phyloP scores from a whole-genome alignment of 345 rosid genomes.

The Euphorbia pulcherrima region DNA sequence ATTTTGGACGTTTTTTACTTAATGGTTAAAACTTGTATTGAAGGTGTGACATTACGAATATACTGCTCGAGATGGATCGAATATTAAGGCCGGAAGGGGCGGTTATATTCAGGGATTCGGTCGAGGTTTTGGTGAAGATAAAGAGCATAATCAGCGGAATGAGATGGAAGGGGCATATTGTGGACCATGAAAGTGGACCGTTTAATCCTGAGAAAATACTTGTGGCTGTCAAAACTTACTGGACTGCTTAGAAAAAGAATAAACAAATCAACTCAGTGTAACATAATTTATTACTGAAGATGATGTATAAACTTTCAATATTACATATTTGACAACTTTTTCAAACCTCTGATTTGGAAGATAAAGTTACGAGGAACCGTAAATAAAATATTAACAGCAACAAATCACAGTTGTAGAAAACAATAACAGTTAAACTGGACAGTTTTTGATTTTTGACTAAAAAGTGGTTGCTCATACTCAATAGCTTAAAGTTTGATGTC shows the following conservation, averaged over 20 bases:
- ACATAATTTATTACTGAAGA: background rate
- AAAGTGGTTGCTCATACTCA: background rate
- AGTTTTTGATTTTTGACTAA: background rate
- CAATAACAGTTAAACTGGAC: no score
- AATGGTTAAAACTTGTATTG: conserved; percentile 15
- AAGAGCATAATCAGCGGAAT: conserved; percentile 68
- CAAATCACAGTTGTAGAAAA: no score
- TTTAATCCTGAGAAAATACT: conserved; percentile 90
- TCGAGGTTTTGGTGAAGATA: conserved; percentile 70
- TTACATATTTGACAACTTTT: no score
- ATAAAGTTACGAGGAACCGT: no score
- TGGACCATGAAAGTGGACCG: conserved; percentile 95
- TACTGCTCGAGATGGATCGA: conserved; percentile 94
- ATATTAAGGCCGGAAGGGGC: conserved; percentile 96
- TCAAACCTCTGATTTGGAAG: no score
- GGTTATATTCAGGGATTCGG: conserved; percentile 83
- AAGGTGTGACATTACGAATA: conserved; percentile 75
- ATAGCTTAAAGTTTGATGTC: background rate
- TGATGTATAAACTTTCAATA: no score
- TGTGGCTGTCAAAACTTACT: conserved; percentile 75
- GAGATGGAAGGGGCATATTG: conserved; percentile 76
- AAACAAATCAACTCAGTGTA: conserved; percentile 16
- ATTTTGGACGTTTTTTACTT: background rate
- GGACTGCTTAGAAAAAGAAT: conserved; percentile 59
- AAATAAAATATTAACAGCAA: no score